These are phyloP conservation scores for Saccharum spontaneum DNA, from an alignment of 176 grass and related monocot species.

Conservation along the genomic window DNA sequence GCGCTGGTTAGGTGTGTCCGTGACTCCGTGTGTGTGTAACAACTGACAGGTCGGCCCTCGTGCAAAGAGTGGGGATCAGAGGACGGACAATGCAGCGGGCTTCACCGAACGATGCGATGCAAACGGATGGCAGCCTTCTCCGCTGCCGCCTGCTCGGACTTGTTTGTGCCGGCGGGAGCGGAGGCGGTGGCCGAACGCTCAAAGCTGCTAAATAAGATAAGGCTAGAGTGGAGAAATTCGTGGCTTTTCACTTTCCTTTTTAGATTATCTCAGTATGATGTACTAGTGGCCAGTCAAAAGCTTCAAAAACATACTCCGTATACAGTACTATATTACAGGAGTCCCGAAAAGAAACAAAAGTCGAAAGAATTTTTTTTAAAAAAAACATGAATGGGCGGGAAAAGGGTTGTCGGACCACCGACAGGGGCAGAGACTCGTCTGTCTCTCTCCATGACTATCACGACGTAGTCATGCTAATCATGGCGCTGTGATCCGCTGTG, in stretches of 20 bases:
- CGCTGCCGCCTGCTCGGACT: background rate
- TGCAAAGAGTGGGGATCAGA: background rate
- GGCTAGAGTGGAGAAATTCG: background rate
- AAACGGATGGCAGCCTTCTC: conserved; percentile 9
- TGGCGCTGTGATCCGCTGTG: background rate
- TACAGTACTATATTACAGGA: accelerated
- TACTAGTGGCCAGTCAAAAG: background rate
- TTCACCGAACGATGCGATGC: background rate
- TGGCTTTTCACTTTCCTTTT: background rate
- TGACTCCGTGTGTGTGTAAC: background rate
- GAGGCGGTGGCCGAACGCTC: background rate
- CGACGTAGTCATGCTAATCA: background rate
- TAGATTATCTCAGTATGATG: background rate
- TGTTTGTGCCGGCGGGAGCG: background rate
- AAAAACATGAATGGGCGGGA: background rate
- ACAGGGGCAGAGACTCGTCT: background rate
- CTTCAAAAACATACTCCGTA: background rate
- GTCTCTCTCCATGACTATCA: background rate
- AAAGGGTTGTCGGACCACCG: conserved; percentile 14
- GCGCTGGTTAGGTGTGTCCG: background rate
- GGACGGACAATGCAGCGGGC: background rate
- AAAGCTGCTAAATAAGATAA: background rate
- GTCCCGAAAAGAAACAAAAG: background rate
- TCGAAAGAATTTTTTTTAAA: too few species aligned
- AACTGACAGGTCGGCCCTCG: background rate